Percentiles rank a stretch among this genome's conserved stretches.
Evolutionary conservation across 1,284 basidiomycete species (phyloP).

Genomic region (Puccinia polysora): DNA sequence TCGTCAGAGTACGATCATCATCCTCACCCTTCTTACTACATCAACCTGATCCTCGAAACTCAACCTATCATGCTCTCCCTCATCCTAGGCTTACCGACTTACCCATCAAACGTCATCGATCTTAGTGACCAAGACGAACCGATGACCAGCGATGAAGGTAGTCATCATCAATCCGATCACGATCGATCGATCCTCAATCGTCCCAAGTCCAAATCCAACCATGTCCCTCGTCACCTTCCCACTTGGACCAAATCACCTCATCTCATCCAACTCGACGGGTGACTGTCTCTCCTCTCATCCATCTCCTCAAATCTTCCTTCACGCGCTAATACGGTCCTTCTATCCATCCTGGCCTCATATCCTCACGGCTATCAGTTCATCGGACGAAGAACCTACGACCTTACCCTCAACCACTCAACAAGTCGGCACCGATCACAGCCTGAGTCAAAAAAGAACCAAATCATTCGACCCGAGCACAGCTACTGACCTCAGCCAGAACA

Average conservation of each 20-base stretch:
- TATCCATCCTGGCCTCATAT: too few species aligned
- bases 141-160: not conserved
- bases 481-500: too few species aligned
- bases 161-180: not conserved
- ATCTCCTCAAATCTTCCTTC: not conserved
- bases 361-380: too few species aligned
- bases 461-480: too few species aligned
- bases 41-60: not conserved
- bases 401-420: not conserved
- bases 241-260: constrained; percentile 6
- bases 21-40: too few species aligned
- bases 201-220: not conserved
- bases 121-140: not conserved
- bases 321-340: too few species aligned
- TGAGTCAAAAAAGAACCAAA: not conserved
- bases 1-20: too few species aligned
- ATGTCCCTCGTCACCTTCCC: not conserved
- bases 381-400: not conserved
- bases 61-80: not conserved
- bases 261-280: not conserved
- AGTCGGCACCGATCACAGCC: not conserved
- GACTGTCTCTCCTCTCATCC: not conserved
- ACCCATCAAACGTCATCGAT: not conserved
- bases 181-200: not conserved
- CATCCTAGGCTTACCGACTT: not conserved